Percentiles rank a stretch among this genome's conserved stretches.
These are phyloP conservation scores for Dactylellina haptotyla DNA, from an alignment of 2,329 filamentous ascomycete genomes.

Conservation along the genomic window DNA sequence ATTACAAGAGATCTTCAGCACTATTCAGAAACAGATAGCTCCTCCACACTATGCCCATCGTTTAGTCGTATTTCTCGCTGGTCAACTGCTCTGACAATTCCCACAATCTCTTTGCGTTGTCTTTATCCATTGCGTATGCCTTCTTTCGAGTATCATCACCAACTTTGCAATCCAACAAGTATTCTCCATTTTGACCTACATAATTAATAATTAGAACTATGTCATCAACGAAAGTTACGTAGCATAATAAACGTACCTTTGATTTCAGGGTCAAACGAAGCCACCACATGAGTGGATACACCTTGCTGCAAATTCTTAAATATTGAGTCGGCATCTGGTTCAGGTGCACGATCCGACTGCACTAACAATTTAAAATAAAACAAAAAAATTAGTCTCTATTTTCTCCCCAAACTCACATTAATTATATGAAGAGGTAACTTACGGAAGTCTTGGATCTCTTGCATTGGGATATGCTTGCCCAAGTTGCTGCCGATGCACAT, in stretches of 20 bases:
- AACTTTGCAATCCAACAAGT: constrained; percentile 31
- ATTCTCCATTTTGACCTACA: constrained; percentile 51
- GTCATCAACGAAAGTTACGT: neutral
- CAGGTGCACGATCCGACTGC: constrained; percentile 17
- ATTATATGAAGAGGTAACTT: neutral
- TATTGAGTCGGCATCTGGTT: neutral
- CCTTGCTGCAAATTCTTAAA: constrained; percentile 56
- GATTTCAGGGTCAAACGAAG: constrained; percentile 62
- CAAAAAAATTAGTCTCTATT: neutral
- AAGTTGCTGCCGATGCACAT: constrained; percentile 25
- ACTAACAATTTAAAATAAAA: constrained; percentile 7
- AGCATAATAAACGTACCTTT: constrained; percentile 44
- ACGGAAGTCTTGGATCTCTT: constrained; percentile 20
- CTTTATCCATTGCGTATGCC: constrained; percentile 59
- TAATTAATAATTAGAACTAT: neutral
- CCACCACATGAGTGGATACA: constrained; percentile 62
- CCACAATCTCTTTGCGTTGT: constrained; percentile 63
- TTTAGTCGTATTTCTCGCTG: constrained; percentile 61
- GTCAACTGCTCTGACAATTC: constrained; percentile 64
- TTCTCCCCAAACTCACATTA: constrained; percentile 60
- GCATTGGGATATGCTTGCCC: constrained; percentile 20
- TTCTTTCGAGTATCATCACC: constrained; percentile 5
- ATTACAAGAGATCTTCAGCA: neutral
- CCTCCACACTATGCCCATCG: constrained; percentile 1
- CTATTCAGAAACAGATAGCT: neutral